Conservation (phyloP, 2,329 filamentous ascomycete species). For the Penicillium sp. region DNA sequence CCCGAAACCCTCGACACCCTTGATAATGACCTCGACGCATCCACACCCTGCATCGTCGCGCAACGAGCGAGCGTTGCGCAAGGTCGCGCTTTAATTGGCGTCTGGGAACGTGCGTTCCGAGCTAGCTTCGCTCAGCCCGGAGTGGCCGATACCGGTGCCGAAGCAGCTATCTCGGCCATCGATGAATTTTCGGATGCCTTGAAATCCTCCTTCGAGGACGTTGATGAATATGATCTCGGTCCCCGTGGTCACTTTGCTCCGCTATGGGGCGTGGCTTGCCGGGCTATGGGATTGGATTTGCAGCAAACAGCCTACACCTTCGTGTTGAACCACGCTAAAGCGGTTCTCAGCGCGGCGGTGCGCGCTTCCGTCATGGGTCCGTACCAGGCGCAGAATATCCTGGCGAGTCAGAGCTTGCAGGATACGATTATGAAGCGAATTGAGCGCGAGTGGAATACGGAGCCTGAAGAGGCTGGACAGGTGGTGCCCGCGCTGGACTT, state of each 20-base stretch:
- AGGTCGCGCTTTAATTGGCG: slow-evolving; percentile 61
- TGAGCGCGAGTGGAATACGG: slow-evolving; percentile 51
- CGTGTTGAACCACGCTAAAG: slow-evolving; percentile 67
- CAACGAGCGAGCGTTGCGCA: slow-evolving; percentile 65
- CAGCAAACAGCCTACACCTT: slow-evolving; percentile 64
- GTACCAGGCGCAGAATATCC: slow-evolving; percentile 64
- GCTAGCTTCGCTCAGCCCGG: slow-evolving; percentile 31
- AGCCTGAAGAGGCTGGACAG: slow-evolving; percentile 62
- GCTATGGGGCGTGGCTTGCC: slow-evolving; percentile 62
- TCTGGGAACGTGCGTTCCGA: slow-evolving; percentile 63
- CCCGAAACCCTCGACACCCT: slow-evolving; percentile 56
- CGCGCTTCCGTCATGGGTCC: slow-evolving; percentile 67
- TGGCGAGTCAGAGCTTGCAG: slow-evolving; percentile 59
- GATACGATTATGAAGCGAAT: slow-evolving; percentile 56
- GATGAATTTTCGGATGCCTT: slow-evolving; percentile 44
- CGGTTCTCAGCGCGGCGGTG: slow-evolving; percentile 65
- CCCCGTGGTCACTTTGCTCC: slow-evolving; percentile 63
- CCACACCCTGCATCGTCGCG: slow-evolving; percentile 65
- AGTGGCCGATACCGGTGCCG: slow-evolving; percentile 13
- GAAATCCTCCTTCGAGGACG: slow-evolving; percentile 35
- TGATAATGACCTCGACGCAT: slow-evolving; percentile 68
- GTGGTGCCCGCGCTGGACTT: slow-evolving; percentile 66
- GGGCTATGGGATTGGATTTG: slow-evolving; percentile 56
- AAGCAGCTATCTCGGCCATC: slow-evolving; percentile 35
- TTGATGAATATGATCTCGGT: slow-evolving; percentile 35